A percentile compares a stretch with the other conserved stretches of the same genome.
phyloP scores from a whole-genome alignment of 108 stramenopile species.

The Cyclotella kingstonii region DNA sequence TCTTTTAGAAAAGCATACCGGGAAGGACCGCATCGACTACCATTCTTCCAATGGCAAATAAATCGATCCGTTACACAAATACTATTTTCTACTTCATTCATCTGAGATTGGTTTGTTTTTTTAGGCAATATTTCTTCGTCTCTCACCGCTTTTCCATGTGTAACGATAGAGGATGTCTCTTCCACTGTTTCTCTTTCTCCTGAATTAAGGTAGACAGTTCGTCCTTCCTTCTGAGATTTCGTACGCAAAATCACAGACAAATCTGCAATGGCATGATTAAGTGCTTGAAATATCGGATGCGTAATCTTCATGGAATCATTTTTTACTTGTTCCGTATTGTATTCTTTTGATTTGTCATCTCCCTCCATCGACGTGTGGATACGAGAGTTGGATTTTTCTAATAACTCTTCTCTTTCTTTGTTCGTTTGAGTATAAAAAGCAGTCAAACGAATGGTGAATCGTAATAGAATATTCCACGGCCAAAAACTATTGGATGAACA shows the following conservation, averaged over 20 bases:
- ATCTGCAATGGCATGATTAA: constrained; percentile 23
- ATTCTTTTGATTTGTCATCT: not conserved
- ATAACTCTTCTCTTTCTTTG: no score
- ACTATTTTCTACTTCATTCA: not conserved
- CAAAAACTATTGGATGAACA: not conserved
- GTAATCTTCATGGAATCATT: not conserved
- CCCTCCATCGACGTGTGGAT: no score
- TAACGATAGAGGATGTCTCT: not conserved
- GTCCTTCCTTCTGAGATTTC: not conserved
- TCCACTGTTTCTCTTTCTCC: not conserved
- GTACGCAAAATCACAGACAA: constrained; percentile 15
- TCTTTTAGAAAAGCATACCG: constrained; percentile 33
- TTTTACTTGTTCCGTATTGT: not conserved
- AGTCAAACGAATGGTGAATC: constrained; percentile 32
- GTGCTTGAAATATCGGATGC: constrained; percentile 25
- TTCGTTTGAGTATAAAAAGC: no score
- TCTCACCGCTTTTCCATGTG: no score
- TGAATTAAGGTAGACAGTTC: not conserved
- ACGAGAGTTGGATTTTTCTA: no score
- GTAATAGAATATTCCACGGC: constrained; percentile 40
- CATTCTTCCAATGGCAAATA: constrained; percentile 11
- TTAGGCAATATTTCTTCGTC: not conserved
- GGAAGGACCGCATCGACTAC: constrained; percentile 33
- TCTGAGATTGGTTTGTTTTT: not conserved
- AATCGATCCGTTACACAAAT: constrained; percentile 12